phyloP scores from a whole-genome alignment of 1,284 basidiomycete genomes.

The Gymnopus androsaceus region DNA sequence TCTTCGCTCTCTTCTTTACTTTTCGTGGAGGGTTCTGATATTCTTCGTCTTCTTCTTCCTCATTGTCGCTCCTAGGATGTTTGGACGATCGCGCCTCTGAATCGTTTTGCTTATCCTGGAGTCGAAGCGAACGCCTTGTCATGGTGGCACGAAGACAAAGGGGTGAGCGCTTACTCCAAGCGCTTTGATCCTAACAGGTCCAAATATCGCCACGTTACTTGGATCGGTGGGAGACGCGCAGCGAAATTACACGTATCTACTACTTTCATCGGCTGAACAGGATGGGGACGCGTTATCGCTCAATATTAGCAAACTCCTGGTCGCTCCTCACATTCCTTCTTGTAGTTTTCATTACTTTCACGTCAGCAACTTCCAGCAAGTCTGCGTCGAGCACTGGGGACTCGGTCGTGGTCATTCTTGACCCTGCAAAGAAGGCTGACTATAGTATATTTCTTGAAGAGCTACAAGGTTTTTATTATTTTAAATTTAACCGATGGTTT shows the following conservation, averaged over 20 bases:
- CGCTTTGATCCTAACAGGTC: not conserved
- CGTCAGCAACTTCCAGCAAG: constrained; percentile 12
- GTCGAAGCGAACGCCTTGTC: no score
- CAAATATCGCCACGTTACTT: not conserved
- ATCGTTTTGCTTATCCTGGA: no score
- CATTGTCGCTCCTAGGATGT: no score
- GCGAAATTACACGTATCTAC: not conserved
- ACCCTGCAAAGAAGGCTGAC: constrained; percentile 65
- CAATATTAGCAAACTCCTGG: not conserved
- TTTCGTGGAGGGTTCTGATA: no score
- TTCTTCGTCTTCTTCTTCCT: no score
- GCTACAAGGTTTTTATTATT: constrained; percentile 66
- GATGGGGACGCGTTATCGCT: constrained; percentile 4
- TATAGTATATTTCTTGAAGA: constrained; percentile 84
- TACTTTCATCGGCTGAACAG: not conserved
- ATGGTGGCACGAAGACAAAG: no score
- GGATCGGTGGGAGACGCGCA: no score
- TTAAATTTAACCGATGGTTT: not conserved
- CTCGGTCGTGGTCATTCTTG: constrained; percentile 82
- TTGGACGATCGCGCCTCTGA: no score
- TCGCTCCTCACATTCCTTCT: not conserved
- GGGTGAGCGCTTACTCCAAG: not conserved
- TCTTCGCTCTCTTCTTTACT: no score
- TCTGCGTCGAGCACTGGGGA: constrained; percentile 84
- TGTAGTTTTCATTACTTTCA: not conserved